Evolutionary conservation across 2,329 filamentous ascomycete species (phyloP), one percentile per base, ranked within the genome.

Genomic region (Phialophora verrucosa): DNA sequence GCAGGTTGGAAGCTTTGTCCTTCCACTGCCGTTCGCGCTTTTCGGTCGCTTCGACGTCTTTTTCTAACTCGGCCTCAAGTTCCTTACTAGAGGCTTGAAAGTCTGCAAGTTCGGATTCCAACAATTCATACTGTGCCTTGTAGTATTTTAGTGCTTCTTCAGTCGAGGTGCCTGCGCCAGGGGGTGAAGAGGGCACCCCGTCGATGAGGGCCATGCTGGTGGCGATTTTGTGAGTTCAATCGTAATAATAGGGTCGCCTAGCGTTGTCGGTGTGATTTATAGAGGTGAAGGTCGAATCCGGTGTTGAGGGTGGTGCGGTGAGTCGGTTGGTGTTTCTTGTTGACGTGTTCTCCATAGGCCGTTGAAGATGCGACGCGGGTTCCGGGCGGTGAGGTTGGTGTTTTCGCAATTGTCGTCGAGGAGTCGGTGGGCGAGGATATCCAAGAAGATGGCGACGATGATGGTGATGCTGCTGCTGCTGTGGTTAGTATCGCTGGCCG

Each of bases 41-140:
- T 83, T 99, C 95, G 53, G 93, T 93, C 53, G 92, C 90, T 74
- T 98, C 94, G 64, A 99, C 90, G 77, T 99, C 95, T 82, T 93
- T 96, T 80, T 99, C 95, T 61, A 99, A 84, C 79, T 98, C 95
- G 56, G 90, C 88, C 79, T 99, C 95, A 32, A 99, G 85, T 78
- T 98, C 95, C 77, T 92, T 91, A 79, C 93, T 97, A 62, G 93
- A 97, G 65, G 92, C 86, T 76, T 97, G 92, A 78, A 99, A 99
- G 75, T 99, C 95, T 69, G 91, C 87, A 68, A 99, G 87, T 79
- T 99, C 95, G 61, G 88, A 84, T 80, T 97, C 95, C 44, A 99
- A 86, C 76, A 92, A 88, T 80, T 96, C 93, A 81, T 98, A 98
- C 78, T 98, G 94, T 62, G 88, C 81, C 83, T 99, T 99, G 87